phyloP scores from a whole-genome alignment of 129 eudicot species.

The Calendula officinalis region DNA sequence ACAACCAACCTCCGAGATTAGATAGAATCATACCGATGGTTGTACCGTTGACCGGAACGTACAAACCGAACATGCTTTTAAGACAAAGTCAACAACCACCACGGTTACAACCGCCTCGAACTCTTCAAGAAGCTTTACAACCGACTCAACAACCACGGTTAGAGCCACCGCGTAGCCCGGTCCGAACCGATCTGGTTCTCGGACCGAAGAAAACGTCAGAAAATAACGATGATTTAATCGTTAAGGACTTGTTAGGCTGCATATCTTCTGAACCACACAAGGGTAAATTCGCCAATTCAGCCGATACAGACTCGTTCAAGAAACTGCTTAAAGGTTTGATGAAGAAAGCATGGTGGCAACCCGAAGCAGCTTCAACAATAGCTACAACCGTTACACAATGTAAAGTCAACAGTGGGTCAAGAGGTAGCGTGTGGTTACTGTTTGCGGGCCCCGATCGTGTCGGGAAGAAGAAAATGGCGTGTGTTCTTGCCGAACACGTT shows the following conservation, averaged over 20 bases:
- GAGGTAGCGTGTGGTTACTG: conserved; percentile 73
- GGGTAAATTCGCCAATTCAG: conserved; percentile 53
- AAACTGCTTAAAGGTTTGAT: conserved; percentile 83
- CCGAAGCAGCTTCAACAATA: conserved; percentile 83
- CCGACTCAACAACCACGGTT: conserved; percentile 34
- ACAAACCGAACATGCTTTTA: conserved; percentile 53
- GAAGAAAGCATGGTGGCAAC: conserved; percentile 97
- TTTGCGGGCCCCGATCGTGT: conserved; percentile 88
- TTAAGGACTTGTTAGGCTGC: conserved; percentile 77
- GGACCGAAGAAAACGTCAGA: conserved; percentile 55
- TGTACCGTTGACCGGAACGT: conserved; percentile 49
- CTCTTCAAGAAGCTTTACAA: conserved; percentile 43
- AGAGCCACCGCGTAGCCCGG: conserved; percentile 72
- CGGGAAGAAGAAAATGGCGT: conserved; percentile 86
- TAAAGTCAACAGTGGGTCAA: conserved; percentile 49
- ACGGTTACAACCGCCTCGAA: conserved; percentile 46
- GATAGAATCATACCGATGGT: conserved; percentile 46
- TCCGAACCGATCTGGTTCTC: conserved; percentile 70
- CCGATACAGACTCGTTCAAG: conserved; percentile 80
- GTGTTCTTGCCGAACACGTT: conserved; percentile 69
- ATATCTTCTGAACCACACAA: conserved; percentile 60
- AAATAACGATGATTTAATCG: conserved; percentile 30
- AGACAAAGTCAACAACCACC: conserved; percentile 52
- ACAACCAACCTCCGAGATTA: conserved; percentile 43
- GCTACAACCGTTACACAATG: conserved; percentile 75